A percentile compares a stretch with the other conserved stretches of the same genome.
Evolutionary conservation across 2,329 filamentous ascomycete genomes (phyloP).

Genomic region (Fusarium transvaalense): DNA sequence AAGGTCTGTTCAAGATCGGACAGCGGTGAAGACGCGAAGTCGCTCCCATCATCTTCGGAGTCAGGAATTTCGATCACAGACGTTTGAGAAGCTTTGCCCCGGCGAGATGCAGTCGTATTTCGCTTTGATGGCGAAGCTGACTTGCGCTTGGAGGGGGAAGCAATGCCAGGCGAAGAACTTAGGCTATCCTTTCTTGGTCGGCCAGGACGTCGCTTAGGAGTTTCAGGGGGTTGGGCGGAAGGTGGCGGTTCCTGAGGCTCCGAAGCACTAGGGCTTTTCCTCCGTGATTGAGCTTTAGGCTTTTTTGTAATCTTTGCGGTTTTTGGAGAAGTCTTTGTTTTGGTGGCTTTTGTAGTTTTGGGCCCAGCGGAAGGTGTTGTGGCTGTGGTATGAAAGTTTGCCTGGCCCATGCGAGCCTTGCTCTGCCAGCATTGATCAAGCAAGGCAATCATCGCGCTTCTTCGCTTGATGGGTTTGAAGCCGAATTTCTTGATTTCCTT

Average conservation of each 20-base stretch:
- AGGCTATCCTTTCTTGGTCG: slow-evolving; percentile 56
- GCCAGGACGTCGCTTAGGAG: slow-evolving; percentile 56
- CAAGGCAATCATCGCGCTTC: slow-evolving; percentile 76
- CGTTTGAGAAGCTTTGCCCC: slow-evolving; percentile 24
- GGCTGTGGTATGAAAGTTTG: slow-evolving; percentile 36
- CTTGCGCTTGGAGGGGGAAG: slow-evolving; percentile 23
- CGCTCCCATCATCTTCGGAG: slow-evolving; percentile 58
- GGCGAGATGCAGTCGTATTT: slow-evolving; percentile 25
- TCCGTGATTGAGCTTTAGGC: slow-evolving; percentile 54
- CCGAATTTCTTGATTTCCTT: slow-evolving; percentile 73
- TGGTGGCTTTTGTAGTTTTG: slow-evolving; percentile 35
- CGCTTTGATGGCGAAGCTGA: slow-evolving; percentile 27
- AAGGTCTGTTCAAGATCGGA: slow-evolving; percentile 57
- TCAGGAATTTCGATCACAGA: slow-evolving; percentile 64
- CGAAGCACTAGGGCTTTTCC: slow-evolving; percentile 42
- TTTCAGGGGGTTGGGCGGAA: slow-evolving; percentile 51
- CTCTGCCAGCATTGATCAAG: slow-evolving; percentile 79
- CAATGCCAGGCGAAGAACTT: slow-evolving; percentile 8
- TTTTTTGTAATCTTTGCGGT: slow-evolving; percentile 37
- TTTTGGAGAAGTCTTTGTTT: slow-evolving; percentile 20
- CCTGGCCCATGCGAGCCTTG: slow-evolving; percentile 55
- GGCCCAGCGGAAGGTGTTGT: slow-evolving; percentile 30
- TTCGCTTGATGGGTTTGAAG: slow-evolving; percentile 78
- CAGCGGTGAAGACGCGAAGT: slow-evolving; percentile 50
- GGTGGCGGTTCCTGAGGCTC: slow-evolving; percentile 53